Evolutionary conservation across 176 grass and related monocot genomes (phyloP), one percentile per base, ranked within the genome.

Genomic region (Guadua angustifolia): DNA sequence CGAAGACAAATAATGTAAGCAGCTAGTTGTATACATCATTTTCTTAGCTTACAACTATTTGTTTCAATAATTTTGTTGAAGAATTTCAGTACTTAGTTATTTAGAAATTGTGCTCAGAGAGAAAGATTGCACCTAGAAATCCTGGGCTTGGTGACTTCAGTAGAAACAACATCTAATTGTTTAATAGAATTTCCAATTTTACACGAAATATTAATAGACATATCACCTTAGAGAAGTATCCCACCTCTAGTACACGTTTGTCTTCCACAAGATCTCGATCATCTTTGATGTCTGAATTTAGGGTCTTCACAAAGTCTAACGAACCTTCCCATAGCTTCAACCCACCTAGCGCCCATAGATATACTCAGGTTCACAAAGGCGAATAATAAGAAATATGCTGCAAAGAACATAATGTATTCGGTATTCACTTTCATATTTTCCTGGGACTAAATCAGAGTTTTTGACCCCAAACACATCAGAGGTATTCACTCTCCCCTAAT

Each of bases 281-380:
- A 79, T 92, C 69, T 57, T 58, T 80, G 35, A 90, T 82, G 36
- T 90, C 79, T 25, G 88, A 90, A 79, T 82, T 85, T 57, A 98
- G 57, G 73, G 76, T 81, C 76, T 90, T 99, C 70, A 92, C 80
- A 66, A 95, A 88, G 78, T 99, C 96, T 11, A 99, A 8, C 29
- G 96, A 99, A 58, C 93, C 93, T 90, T 99, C 93, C 93, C 96
- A 99, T 59, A 99, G 86, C 87, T 99, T 99, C 78, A 99, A 50
- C 22, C 96, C 96, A 74, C 93, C 95, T 98, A 81, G 26, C 46
- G 36, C 64, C 65, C 65, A 82, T 61, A 51, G 59, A 58, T 33
- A 66, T 42, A 26, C 35, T 83, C 58, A 71, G 88, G 15, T 35
- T 86, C 44, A 87, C 4, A 76, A 26, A 73, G 21, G 19, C 9